Conservation (phyloP, 306 rosid genomes). For the Echinosophora koreensis region DNA sequence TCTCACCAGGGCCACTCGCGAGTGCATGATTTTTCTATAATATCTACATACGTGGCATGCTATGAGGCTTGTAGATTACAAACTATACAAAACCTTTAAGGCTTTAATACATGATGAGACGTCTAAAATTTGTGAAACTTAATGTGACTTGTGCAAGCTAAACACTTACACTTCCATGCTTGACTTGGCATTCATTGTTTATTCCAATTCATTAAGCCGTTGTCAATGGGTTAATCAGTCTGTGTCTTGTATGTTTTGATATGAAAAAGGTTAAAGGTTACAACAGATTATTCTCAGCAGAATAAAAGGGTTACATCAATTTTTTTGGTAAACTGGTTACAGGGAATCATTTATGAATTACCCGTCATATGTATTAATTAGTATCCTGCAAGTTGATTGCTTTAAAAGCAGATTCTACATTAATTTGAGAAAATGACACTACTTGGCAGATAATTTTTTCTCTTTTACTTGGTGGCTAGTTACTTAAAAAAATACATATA, state of each 20-base stretch:
- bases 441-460: no score
- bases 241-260: conserved; percentile 6
- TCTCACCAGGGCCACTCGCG: conserved; percentile 48
- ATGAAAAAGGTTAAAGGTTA: conserved; percentile 38
- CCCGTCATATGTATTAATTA: neutral
- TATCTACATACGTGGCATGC: conserved; percentile 48
- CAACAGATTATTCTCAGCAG: neutral
- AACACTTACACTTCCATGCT: conserved; percentile 32
- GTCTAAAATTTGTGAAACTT: conserved; percentile 36
- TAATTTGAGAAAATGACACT: conserved; percentile 17
- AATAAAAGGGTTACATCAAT: conserved; percentile 17
- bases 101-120: conserved; percentile 40
- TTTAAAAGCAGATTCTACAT: neutral
- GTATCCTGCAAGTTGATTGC: neutral
- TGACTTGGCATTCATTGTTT: conserved; percentile 28
- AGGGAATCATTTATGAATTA: neutral
- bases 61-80: neutral
- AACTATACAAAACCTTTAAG: conserved; percentile 20
- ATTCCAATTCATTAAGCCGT: conserved; percentile 19
- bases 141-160: conserved; percentile 43
- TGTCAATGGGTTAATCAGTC: conserved; percentile 7
- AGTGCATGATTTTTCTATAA: conserved; percentile 51
- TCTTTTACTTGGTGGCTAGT: neutral
- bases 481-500: neutral
- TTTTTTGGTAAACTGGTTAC: neutral